Evolutionary conservation across 2,329 filamentous ascomycete genomes (phyloP), one percentile per base, ranked within the genome.

Genomic region (Hypomyces rosellus): DNA sequence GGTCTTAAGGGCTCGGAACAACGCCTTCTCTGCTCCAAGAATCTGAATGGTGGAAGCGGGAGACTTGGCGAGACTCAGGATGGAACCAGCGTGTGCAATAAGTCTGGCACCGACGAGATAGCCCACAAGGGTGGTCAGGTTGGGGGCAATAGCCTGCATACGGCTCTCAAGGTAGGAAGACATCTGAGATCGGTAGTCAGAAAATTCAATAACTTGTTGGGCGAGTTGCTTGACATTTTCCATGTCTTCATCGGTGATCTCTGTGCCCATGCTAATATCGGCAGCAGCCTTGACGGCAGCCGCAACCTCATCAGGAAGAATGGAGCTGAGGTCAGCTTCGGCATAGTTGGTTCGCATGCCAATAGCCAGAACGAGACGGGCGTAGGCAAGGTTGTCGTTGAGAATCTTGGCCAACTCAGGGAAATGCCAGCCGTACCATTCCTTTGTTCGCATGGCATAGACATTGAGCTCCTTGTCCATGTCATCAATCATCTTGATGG

Each of bases 341-440:
- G 83, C 76, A 54, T 86, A 86, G 65, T 89, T 90, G 58, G 86
- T 83, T 58, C 93, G 86, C 80, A 95, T 89, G 60, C 93, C 93
- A 76, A 95, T 88, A 57, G 85, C 81, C 46, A 96, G 74, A 52
- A 99, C 89, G 52, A 99, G 85, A 59, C 85, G 86, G 53, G 91
- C 85, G 68, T 96, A 99, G 57, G 91, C 91, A 55, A 96, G 75
- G 73, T 99, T 99, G 78, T 99, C 93, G 70, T 95, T 95, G 60
- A 96, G 80, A 65, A 97, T 96, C 74, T 91, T 92, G 65, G 89
- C 91, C 80, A 99, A 84, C 76, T 99, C 93, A 38, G 93, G 93
- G 77, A 97, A 99, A 73, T 97, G 93, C 93, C 93, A 99, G 64
- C 93, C 93, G 68, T 99, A 99, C 93, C 93, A 99, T 72, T 99